These are phyloP conservation scores for Asterophora parasitica DNA, from an alignment of 768 basidiomycete species.

Conservation along the genomic window DNA sequence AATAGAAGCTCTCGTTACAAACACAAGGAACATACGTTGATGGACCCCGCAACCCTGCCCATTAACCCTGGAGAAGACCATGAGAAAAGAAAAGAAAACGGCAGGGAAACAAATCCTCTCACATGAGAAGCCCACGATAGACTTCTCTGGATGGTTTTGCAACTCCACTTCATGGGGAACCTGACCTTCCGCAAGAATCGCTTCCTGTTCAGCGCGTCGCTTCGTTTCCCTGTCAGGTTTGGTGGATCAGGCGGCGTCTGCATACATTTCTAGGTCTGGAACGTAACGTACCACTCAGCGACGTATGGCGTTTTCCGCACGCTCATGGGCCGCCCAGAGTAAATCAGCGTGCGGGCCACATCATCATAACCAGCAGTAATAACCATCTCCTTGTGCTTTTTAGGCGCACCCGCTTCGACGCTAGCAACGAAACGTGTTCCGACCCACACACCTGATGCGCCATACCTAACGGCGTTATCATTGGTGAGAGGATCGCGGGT, in stretches of 20 bases:
- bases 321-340: constrained; percentile 75
- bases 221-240: constrained; percentile 49
- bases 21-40: constrained; percentile 38
- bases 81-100: not conserved
- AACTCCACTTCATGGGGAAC: constrained; percentile 77
- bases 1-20: not conserved
- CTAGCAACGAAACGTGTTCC: constrained; percentile 85
- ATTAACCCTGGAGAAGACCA: constrained; percentile 54
- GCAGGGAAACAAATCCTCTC: constrained; percentile 19
- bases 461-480: constrained; percentile 44
- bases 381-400: constrained; percentile 64
- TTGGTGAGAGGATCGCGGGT: not conserved
- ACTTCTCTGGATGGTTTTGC: constrained; percentile 61
- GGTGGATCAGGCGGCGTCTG: not conserved
- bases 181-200: constrained; percentile 56
- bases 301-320: constrained; percentile 82
- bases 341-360: constrained; percentile 63
- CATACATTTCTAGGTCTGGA: not conserved
- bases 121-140: constrained; percentile 57
- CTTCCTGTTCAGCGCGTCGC: constrained; percentile 53
- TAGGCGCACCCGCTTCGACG: constrained; percentile 75
- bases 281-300: constrained; percentile 51
- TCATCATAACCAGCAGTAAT: constrained; percentile 75
- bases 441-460: constrained; percentile 85
- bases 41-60: constrained; percentile 73